phyloP scores from a whole-genome alignment of 176 grass and related monocot genomes.

The Eremochloa ophiuroides region DNA sequence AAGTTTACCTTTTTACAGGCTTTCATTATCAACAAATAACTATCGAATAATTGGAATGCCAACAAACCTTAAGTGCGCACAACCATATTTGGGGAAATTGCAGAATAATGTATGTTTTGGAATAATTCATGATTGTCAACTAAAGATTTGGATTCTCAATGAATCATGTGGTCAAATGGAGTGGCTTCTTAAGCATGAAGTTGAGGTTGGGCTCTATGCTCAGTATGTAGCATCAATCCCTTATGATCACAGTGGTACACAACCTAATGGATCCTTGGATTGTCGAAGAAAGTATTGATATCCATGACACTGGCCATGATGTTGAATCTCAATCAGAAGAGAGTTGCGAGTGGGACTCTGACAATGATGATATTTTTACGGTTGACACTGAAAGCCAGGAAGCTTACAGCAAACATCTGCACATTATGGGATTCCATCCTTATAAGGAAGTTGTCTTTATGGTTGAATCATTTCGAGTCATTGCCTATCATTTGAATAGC shows the following conservation, averaged over 20 bases:
- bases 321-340: neutral
- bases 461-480: neutral
- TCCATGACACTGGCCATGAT: neutral
- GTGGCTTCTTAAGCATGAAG: neutral
- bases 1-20: neutral
- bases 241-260: neutral
- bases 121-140: neutral
- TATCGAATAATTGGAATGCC: neutral
- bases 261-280: neutral
- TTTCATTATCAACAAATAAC: neutral
- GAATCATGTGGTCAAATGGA: neutral
- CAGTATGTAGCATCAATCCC: neutral
- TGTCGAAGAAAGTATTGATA: neutral
- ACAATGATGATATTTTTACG: neutral
- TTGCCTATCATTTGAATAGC: constrained; percentile 9
- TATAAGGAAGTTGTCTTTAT: constrained; percentile 21
- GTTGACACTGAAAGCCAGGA: neutral
- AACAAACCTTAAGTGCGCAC: neutral
- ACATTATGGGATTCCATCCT: constrained; percentile 18
- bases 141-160: neutral
- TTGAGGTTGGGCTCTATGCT: neutral
- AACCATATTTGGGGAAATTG: neutral
- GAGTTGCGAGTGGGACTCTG: constrained; percentile 1
- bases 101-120: neutral
- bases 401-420: fast-evolving